phyloP scores from a whole-genome alignment of 2,329 filamentous ascomycete genomes.

The Parascedosporium putredinis region DNA sequence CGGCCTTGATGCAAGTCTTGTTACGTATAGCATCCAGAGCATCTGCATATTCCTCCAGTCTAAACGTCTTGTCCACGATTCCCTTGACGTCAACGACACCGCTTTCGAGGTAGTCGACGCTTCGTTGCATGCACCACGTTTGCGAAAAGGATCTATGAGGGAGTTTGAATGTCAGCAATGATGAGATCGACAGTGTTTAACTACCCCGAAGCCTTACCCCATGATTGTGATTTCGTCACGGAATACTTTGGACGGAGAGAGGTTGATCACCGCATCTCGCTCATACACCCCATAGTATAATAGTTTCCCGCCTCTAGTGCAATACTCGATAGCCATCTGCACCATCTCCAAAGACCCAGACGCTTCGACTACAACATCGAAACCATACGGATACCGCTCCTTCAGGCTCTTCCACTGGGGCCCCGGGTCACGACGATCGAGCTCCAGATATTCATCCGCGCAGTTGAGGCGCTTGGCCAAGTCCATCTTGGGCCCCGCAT shows the following conservation, averaged over 20 bases:
- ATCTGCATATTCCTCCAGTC: slow-evolving; percentile 61
- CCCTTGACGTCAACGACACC: slow-evolving; percentile 54
- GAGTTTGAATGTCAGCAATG: slow-evolving; percentile 52
- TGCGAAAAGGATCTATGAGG: neutral
- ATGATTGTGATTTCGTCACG: slow-evolving; percentile 60
- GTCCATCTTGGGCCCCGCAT: slow-evolving; percentile 60
- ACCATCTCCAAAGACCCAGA: slow-evolving; percentile 60
- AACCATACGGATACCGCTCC: slow-evolving; percentile 58
- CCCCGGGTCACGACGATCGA: slow-evolving; percentile 42
- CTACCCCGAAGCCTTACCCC: too few species aligned
- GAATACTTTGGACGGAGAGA: slow-evolving; percentile 64
- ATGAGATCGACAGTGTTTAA: neutral
- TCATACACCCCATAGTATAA: slow-evolving; percentile 65
- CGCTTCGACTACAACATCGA: slow-evolving; percentile 63
- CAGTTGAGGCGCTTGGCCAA: slow-evolving; percentile 48
- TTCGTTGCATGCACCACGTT: neutral
- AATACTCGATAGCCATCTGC: slow-evolving; percentile 61
- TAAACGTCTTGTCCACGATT: slow-evolving; percentile 65
- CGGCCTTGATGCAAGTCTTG: slow-evolving; percentile 65
- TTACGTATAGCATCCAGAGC: slow-evolving; percentile 61
- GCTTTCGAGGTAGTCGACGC: slow-evolving; percentile 37
- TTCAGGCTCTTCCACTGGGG: slow-evolving; percentile 53
- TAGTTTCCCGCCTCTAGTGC: slow-evolving; percentile 59
- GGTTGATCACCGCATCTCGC: slow-evolving; percentile 50
- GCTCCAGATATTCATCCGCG: slow-evolving; percentile 42